Base-by-base conservation (phyloP, 805 yeast genomes). In the Monosporozyma siamensis region DNA sequence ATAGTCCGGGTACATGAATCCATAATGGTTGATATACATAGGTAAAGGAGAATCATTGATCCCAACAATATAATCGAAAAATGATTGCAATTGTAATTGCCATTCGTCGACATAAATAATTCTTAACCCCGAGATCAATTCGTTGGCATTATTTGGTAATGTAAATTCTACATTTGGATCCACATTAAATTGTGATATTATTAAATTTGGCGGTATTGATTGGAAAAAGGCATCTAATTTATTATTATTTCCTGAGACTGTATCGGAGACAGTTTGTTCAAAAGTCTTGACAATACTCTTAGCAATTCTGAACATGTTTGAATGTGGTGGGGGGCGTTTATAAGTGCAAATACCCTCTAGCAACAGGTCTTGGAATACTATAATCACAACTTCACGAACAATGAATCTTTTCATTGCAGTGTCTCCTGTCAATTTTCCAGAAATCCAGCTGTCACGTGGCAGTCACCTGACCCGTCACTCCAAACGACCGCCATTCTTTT, bases 11-110 rank as follows among this genome's bases (percentile, higher is more conserved):
- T 62, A 52, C 39, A 60, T 45, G 34, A 54, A 57, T 15, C 66
- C 61, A 34, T 64, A 56, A 21, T 63, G 63, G 29, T 59, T 58
- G 12, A 15, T 24, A 25, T 35, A 35, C 23, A 68, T 49, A 14
- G 70, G 67, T 18, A 78, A 53, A 15, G 82, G 83, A 48, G 75
- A 80, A 36, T 84, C 86, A 52, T 90, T 85, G 44, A 88, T 67
- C 1, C 83, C 82, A n/a, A 87, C 71, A 27, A 90, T 77, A 58
- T 72, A 90, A 59, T 90, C 98, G 56, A 90, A 92, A 77, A 86
- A 82, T 8, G 92, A 71, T 61, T 88, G 94, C 23, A 92, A 59
- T 3, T 82, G 84, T 20, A 69, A 65, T 23, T 64, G 68, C 6
- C 63, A 60, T 12, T 74, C 81, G 11, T 65, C 62, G 0, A 82